A percentile compares a stretch with the other conserved stretches of the same genome.
phyloP scores from a whole-genome alignment of 306 rosid genomes.

The Parietaria judaica region DNA sequence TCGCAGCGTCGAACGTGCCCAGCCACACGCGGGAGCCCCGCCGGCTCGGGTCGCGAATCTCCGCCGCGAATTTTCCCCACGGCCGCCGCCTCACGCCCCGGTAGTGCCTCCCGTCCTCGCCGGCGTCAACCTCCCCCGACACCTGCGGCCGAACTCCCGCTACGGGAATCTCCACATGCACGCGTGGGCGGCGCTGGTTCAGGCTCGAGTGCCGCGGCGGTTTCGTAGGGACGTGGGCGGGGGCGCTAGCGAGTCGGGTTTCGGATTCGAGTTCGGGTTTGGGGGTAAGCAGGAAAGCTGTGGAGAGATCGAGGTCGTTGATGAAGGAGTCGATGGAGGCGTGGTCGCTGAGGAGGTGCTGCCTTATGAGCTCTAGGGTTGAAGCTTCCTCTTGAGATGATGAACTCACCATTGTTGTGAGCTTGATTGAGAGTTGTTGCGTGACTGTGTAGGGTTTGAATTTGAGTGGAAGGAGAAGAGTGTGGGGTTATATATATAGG shows the following conservation, averaged over 20 bases:
- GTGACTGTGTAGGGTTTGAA: too few relatives aligned
- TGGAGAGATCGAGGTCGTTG: conserved; percentile 21
- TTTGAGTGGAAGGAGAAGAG: conserved; percentile 16
- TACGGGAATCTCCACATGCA: conserved; percentile 25
- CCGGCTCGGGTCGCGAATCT: conserved; percentile 39
- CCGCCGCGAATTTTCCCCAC: conserved; percentile 53
- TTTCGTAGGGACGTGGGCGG: background rate
- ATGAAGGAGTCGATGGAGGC: conserved; percentile 31
- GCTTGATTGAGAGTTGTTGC: background rate
- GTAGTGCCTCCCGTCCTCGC: conserved; percentile 22
- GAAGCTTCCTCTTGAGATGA: conserved; percentile 29
- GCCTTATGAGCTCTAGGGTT: conserved; percentile 44
- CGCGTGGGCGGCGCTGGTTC: conserved; percentile 27
- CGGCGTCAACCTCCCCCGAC: background rate
- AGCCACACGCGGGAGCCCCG: conserved; percentile 52
- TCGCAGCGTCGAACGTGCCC: conserved; percentile 43
- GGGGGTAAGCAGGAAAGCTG: conserved; percentile 13
- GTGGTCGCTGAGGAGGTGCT: conserved; percentile 51
- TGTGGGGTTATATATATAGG: background rate
- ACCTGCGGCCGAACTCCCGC: background rate
- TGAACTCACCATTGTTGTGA: conserved; percentile 10
- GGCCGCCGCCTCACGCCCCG: conserved; percentile 45
- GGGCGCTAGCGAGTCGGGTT: conserved; percentile 2
- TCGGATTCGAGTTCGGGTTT: conserved; percentile 15
- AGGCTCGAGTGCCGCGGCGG: conserved; percentile 17